Percentiles rank a stretch among this genome's conserved stretches.
phyloP scores from a whole-genome alignment of 2,329 filamentous ascomycete genomes.

The Neonectria hederae region DNA sequence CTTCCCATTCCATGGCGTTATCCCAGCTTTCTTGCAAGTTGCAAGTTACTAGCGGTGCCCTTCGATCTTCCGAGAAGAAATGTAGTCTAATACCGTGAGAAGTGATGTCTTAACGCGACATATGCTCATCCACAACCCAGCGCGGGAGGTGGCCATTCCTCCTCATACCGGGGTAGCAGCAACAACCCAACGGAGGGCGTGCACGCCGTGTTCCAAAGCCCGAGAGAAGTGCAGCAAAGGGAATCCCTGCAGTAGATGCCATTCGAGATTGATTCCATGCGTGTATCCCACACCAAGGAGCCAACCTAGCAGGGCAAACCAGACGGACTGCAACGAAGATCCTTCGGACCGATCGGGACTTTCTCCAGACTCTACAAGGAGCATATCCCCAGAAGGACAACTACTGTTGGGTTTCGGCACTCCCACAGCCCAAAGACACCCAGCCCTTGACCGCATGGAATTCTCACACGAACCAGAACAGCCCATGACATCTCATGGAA shows the following conservation, averaged over 20 bases:
- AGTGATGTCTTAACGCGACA: conserved; percentile 14
- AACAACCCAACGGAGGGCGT: neutral
- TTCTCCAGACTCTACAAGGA: neutral
- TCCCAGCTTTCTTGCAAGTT: neutral
- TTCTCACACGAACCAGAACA: neutral
- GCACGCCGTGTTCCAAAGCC: conserved; percentile 23
- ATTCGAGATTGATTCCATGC: conserved; percentile 17
- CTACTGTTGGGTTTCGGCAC: neutral
- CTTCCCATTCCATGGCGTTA: neutral
- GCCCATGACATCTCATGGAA: neutral
- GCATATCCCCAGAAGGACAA: neutral
- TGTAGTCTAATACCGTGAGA: neutral
- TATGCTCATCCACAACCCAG: neutral
- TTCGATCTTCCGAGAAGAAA: neutral
- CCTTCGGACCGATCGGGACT: neutral
- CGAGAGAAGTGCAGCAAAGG: conserved; percentile 28
- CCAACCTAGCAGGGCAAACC: neutral
- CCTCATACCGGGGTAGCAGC: neutral
- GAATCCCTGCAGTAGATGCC: conserved; percentile 27
- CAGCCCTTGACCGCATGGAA: neutral
- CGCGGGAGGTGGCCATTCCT: neutral
- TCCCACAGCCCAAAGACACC: neutral
- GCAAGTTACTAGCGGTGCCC: too few relatives aligned
- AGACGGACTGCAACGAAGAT: neutral
- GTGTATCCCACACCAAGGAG: conserved; percentile 6